Evolutionary conservation across 306 rosid species (phyloP), one percentile per base, ranked within the genome.

Genomic region (Luffa aegyptiaca): DNA sequence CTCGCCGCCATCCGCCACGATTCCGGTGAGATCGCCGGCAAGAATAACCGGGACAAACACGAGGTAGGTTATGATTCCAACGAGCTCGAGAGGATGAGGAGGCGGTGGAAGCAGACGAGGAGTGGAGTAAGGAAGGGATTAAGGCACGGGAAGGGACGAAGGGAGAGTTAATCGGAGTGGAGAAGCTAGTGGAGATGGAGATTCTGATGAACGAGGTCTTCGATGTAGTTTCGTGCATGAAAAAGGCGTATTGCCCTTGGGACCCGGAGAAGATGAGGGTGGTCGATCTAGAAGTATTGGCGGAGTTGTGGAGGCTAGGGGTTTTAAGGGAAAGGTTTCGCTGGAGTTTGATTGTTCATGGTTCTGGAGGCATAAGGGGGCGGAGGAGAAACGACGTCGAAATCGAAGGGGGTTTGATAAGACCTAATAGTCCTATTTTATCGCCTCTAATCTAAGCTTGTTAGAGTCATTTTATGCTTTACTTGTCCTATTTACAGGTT

Each of bases 211-310:
- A 78, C 68, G 91, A 95, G 8, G 93, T 90, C 39, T 95, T 95
- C 45, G 97, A 95, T n/a, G 84, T 92, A 4, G 96, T 90, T 52
- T 87, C 93, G 55, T 82, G 87, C 0, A 87, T 95, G 97, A 95
- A 95, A 86, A 90, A 88, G 72, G 90, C 99, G 7, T 95, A 95
- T 90, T 89, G 84, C 10, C 97, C 99, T 11, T 95, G 97, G 97
- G 97, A 95, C 85, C 89, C 92, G 1, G 97, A 88, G 84, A 91
- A 84, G 82, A 90, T 95, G 87, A 88, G 97, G 74, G 84, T 45
- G 39, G 97, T 97, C 26, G 99, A 95, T 81, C 87, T 84, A 69
- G 91, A 93, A 0, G 91, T 95, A 82, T 91, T 95, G 82, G 87
- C 93, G 46, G 97, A 91, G 92, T 78, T 95, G 84, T 84, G 92